Evolutionary conservation across 441 rosid species (phyloP), one percentile per base, ranked within the genome.

Genomic region (Erodium moschatum): DNA sequence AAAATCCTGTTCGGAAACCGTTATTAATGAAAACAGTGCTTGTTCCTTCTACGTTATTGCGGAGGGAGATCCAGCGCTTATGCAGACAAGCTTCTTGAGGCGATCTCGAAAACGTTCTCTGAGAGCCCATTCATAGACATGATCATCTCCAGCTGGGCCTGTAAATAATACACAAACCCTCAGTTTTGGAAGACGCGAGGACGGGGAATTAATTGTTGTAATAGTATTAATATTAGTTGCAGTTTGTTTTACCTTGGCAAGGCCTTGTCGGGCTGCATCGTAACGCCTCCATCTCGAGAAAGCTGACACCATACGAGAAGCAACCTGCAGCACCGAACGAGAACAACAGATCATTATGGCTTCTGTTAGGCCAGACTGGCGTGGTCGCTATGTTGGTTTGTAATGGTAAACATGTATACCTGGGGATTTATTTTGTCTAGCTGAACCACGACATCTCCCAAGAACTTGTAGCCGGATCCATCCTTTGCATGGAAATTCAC

Each of bases 251-350:
- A 46, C 96, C 93, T 89, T 91, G 58, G 96, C 91, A 20, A 87
- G 87, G 65, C 73, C 79, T 84, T 91, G 97, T 40, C 98, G 81
- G 69, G 81, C 79, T 80, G 87, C 89, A 61, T 91, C 97, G 1
- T 80, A 94, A 48, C 97, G 97, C 85, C 67, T 91, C 99, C 99
- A 91, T 81, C 96, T 87, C 31, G 98, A 91, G 86, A 93, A 89
- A 64, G 97, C 93, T 38, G 98, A 89, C 33, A 91, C 96, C 95
- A 86, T 86, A 66, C 96, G 81, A 19, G 96, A 89, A 9, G 97
- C 98, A 76, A 91, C 96, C 96, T 92, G 81, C 24, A 75, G 68
- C 48, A 66, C 12, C 64, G 0, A 2, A 61, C 8, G 19, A 42
- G 1, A 16, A 60, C 42, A 67, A 60, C 9, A 52, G 0, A 6